Percentiles rank a stretch among this genome's conserved stretches.
These are phyloP conservation scores for Salix udensis DNA, from an alignment of 345 rosid species.

Conservation along the genomic window DNA sequence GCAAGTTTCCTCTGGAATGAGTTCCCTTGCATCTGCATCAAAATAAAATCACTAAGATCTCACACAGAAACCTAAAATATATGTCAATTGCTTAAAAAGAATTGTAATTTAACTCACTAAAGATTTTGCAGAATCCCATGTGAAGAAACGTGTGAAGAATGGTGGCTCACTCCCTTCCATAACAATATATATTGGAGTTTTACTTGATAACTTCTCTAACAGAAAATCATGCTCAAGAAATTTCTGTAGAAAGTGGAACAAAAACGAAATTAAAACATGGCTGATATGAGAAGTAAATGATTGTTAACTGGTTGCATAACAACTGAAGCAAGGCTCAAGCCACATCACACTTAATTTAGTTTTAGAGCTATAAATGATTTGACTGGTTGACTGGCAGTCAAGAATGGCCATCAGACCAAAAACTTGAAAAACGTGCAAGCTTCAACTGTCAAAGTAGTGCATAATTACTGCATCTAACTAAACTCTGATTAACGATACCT, in stretches of 20 bases:
- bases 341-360: not conserved
- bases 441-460: not conserved
- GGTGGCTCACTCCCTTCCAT: conserved; percentile 92
- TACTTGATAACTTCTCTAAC: conserved; percentile 58
- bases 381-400: not conserved
- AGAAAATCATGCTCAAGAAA: conserved; percentile 75
- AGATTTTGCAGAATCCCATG: conserved; percentile 88
- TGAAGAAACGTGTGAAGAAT: conserved; percentile 87
- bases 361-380: not conserved
- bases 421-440: not conserved
- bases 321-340: not conserved
- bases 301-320: not conserved
- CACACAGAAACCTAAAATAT: conserved; percentile 6
- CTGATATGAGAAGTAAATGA: not conserved
- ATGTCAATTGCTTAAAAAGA: not conserved
- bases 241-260: conserved; percentile 48
- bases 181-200: conserved; percentile 68
- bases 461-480: not conserved
- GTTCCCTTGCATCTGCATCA: conserved; percentile 84
- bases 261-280: not conserved
- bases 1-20: conserved; percentile 90
- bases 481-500: conserved; percentile 44
- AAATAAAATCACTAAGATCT: conserved; percentile 17
- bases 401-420: not conserved
- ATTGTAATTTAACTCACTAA: conserved; percentile 45